Base-by-base conservation (phyloP, 2,329 filamentous ascomycete genomes). In the Sarocladium oryzae region DNA sequence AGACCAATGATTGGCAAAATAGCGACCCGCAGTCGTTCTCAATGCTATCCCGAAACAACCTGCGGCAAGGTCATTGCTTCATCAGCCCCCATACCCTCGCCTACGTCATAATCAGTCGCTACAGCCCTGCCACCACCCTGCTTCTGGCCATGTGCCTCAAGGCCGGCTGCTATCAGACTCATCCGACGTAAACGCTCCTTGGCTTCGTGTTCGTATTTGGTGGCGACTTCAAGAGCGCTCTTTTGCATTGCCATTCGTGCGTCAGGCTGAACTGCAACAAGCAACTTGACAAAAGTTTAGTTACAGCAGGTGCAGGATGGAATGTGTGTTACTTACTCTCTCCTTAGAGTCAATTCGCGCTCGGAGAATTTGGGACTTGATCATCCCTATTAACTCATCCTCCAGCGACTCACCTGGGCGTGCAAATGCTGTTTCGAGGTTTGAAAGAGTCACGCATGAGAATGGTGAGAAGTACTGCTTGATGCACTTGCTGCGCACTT, bases 391-490 rank as follows among this genome's bases (percentile, higher is more conserved):
- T 28, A 97, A 74, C 67, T 99, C 93, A 21, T 76, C 71, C 60
- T 90, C 84, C 43, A 92, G 82, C 3, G 79, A 76, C 55, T 76
- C 70, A 3, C 78, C 79, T 0, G 80, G 72, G 2, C 76, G 71
- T 0, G 82, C 83, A 66, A 99, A 97, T 2, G 88, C 85, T 32
- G 78, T 74, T 8, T 87, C 82, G 74, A 99, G 81, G 54, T 83
- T 89, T 18, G 85, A 78, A 4, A 97, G 74, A 0, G 87, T 91
- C 55, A 96, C 89, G 57, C 85, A 85, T 37, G 86, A 95, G 67
- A 95, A 99, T 0, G 93, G 91, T 21, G 89, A 78, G 60, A 96
- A 86, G 69, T 96, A 97, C 63, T 96, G 89, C 21, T 91, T 81
- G 53, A 99, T 96, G 61, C 91, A 92, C 72, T 96, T 96, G 61